Evolutionary conservation across 306 rosid species (phyloP), one percentile per base, ranked within the genome.

Genomic region (Dalbergia oliveri): DNA sequence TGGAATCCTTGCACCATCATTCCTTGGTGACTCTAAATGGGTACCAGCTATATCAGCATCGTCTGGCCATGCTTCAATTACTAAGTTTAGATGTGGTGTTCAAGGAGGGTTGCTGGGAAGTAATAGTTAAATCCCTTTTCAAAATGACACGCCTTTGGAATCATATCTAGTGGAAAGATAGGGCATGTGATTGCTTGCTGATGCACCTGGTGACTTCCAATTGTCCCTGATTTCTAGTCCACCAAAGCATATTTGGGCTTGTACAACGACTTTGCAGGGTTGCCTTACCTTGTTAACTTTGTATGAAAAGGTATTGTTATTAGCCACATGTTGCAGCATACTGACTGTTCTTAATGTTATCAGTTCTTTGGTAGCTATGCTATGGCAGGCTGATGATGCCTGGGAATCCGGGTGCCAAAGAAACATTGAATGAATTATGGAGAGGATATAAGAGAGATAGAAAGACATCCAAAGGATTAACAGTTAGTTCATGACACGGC

Each of bases 61-160:
- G 31, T 2, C 31, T 26, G 31, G 31, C 31, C 23, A 21, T 21
- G 90, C 93, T 37, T 81, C 91, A 21, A 82, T 88, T 5, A 86
- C 88, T 4, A 91, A 86, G 37, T 88, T 91, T 66, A 72, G 77
- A 8, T 91, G 92, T 3, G 95, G 93, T 18, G 90, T 88, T 5
- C 34, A 85, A 79, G 81, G 91, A 4, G 95, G 93, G 0, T 66
- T 91, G 54, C 58, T 91, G 47, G 92, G 90, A 4, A 75, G 95
- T 81, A 87, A 88, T 3, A 91, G 93, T 26, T 26, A 26, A 26
- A 26, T 26, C 75, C 88, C 88, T 75, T 91, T 14, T 87, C 93
- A 0, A 93, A 88, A 76, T 91, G 95, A 93, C 95, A 89, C 31
- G 93, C 93, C 4, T 91, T 91, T 21, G 95, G 93, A 16, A 88